These are phyloP conservation scores for Caryopteris hybrid DNA, from an alignment of 305 asterid species.

Conservation along the genomic window DNA sequence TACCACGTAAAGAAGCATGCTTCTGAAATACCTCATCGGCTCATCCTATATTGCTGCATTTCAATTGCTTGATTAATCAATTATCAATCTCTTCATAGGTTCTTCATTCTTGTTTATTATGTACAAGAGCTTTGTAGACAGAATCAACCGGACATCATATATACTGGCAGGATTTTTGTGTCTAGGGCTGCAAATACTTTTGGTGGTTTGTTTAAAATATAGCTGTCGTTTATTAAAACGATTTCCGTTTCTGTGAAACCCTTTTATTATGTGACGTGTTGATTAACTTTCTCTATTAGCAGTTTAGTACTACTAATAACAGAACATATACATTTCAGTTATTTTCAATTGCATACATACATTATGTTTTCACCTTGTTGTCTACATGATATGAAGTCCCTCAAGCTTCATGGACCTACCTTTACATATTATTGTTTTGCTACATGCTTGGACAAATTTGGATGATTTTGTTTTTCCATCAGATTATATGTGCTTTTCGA, in stretches of 20 bases:
- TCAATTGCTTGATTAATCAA: not conserved
- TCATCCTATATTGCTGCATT: not conserved
- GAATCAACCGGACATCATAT: not conserved
- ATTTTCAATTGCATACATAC: not conserved
- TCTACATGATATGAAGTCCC: not conserved
- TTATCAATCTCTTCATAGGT: not conserved
- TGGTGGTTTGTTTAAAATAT: not conserved
- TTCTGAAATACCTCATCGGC: too few relatives aligned
- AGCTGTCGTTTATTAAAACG: not conserved
- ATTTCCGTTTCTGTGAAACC: not conserved
- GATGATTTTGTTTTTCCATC: not conserved
- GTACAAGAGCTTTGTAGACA: not conserved
- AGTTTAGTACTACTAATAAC: not conserved
- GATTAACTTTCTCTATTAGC: not conserved
- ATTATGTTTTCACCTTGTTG: not conserved
- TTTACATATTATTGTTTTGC: not conserved
- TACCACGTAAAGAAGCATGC: not conserved
- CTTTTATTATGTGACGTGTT: not conserved
- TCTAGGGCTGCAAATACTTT: not conserved
- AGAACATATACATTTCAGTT: not conserved
- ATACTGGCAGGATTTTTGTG: not conserved
- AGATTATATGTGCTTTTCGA: not conserved
- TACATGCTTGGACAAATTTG: not conserved
- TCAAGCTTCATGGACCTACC: not conserved
- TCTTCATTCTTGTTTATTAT: not conserved